phyloP scores from a whole-genome alignment of 306 rosid species.

The Oxytropis ochrocephala region DNA sequence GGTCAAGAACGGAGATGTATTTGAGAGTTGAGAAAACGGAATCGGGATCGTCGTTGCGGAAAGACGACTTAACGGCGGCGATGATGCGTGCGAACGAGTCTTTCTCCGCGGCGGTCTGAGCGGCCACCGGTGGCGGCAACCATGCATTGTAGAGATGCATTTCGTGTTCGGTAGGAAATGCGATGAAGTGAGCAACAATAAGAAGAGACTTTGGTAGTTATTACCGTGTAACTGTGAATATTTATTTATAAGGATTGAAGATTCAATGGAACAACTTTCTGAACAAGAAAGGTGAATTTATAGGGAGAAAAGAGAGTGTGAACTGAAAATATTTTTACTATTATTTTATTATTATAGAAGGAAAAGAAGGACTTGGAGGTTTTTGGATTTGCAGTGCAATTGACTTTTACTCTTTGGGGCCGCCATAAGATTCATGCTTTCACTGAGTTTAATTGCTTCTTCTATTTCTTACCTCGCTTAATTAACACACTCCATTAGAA shows the following conservation, averaged over 20 bases:
- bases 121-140: conserved; percentile 94
- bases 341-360: not conserved
- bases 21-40: conserved; percentile 78
- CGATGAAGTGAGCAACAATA: not conserved
- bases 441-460: not conserved
- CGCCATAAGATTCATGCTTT: not conserved
- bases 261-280: conserved; percentile 16
- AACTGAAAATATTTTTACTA: not conserved
- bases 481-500: not conserved
- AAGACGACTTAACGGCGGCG: conserved; percentile 44
- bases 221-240: not conserved
- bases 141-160: conserved; percentile 99
- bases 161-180: not conserved
- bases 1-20: conserved; percentile 90
- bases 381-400: no score
- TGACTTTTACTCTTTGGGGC: not conserved
- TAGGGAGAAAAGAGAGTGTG: not conserved
- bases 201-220: not conserved
- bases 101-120: conserved; percentile 51
- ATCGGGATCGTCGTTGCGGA: conserved; percentile 66
- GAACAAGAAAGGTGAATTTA: conserved; percentile 20
- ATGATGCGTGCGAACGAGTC: conserved; percentile 74
- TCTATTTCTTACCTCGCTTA: not conserved
- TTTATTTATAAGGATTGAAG: conserved; percentile 14
- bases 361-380: not conserved